These are phyloP conservation scores for Microcyclosporella mali DNA, from an alignment of 2,329 filamentous ascomycete species.

Conservation along the genomic window DNA sequence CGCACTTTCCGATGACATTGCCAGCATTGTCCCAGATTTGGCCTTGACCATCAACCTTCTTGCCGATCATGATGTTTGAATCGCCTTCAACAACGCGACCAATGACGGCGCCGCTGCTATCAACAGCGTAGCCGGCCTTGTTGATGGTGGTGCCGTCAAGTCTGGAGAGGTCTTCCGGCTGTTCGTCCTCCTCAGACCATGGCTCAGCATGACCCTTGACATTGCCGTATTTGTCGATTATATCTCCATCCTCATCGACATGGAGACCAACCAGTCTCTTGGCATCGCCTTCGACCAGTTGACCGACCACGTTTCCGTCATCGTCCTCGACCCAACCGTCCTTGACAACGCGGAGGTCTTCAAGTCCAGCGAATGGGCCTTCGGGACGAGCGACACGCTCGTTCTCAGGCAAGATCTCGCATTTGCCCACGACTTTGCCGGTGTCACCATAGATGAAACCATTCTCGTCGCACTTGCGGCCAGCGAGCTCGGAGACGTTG, in stretches of 20 bases:
- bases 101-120: constrained; percentile 52
- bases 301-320: constrained; percentile 70
- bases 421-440: constrained; percentile 52
- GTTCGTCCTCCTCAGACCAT: constrained; percentile 45
- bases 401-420: constrained; percentile 53
- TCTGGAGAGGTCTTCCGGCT: constrained; percentile 51
- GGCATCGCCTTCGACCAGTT: constrained; percentile 62
- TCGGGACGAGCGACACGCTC: constrained; percentile 54
- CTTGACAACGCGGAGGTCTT: constrained; percentile 60
- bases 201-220: constrained; percentile 56
- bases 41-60: constrained; percentile 57
- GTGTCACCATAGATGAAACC: constrained; percentile 53
- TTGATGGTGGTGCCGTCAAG: constrained; percentile 58
- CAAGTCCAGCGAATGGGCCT: constrained; percentile 64
- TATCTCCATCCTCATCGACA: constrained; percentile 78
- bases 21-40: constrained; percentile 60
- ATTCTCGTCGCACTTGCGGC: constrained; percentile 51
- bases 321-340: constrained; percentile 69
- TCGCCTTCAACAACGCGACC: constrained; percentile 55
- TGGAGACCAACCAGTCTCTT: constrained; percentile 66
- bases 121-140: constrained; percentile 58
- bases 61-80: constrained; percentile 50
- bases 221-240: constrained; percentile 67
- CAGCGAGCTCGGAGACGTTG: constrained; percentile 52
- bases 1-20: constrained; percentile 54